A percentile compares a stretch with the other conserved stretches of the same genome.
Conservation (phyloP, 2,329 filamentous ascomycete species). For the Penicillium sp. region DNA sequence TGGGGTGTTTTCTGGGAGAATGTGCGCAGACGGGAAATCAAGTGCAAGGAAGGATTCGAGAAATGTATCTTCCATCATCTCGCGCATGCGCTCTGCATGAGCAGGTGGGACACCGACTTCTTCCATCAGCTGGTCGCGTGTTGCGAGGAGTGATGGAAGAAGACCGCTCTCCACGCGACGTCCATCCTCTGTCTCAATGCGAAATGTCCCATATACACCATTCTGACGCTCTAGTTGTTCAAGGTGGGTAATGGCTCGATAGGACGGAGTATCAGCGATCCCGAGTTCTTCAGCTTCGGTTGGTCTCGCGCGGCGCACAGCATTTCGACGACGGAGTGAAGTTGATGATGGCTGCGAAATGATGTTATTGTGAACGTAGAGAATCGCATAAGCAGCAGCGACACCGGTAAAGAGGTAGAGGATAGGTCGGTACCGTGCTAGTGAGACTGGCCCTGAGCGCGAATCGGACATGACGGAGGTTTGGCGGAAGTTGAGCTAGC, state of each 20-base stretch:
- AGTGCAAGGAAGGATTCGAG: conserved; percentile 44
- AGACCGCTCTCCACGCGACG: conserved; percentile 42
- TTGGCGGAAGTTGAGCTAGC: conserved; percentile 20
- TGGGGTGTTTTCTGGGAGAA: conserved; percentile 30
- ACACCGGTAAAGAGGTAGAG: conserved; percentile 44
- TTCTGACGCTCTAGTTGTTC: conserved; percentile 42
- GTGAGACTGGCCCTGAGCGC: conserved; percentile 30
- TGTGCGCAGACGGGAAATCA: conserved; percentile 40
- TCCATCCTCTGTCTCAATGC: conserved; percentile 43
- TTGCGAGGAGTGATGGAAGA: conserved; percentile 43
- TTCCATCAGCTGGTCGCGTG: conserved; percentile 43
- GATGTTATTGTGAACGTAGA: conserved; percentile 39
- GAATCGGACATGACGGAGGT: conserved; percentile 33
- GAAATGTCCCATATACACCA: conserved; percentile 43
- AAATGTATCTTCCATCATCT: conserved; percentile 46
- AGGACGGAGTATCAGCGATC: conserved; percentile 34
- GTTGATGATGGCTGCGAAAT: conserved; percentile 25
- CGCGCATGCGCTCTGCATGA: conserved; percentile 42
- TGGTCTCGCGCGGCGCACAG: conserved; percentile 38
- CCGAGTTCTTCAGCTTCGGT: conserved; percentile 25
- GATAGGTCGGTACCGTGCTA: conserved; percentile 41
- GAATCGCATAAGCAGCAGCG: conserved; percentile 42
- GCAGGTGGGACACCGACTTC: conserved; percentile 38
- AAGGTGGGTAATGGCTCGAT: conserved; percentile 39
- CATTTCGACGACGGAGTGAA: conserved; percentile 40